Evolutionary conservation across 2,329 filamentous ascomycete species (phyloP).

Genomic region (Exophiala aquamarina): DNA sequence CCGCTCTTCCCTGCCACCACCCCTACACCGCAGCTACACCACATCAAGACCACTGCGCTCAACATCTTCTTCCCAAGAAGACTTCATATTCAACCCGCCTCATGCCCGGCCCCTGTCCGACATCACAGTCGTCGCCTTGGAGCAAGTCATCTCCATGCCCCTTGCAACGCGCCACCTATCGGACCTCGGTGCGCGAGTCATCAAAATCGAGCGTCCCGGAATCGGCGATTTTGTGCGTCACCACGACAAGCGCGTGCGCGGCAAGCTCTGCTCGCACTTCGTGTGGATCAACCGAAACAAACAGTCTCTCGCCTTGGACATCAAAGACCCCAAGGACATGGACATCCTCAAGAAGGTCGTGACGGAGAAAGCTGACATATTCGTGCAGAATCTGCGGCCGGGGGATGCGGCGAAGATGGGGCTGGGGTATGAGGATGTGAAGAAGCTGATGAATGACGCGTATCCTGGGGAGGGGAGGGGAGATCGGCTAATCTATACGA

Average conservation of each 20-base stretch:
- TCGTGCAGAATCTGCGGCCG: conserved; percentile 56
- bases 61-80: conserved; percentile 3
- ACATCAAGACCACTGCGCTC: no score
- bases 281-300: conserved; percentile 59
- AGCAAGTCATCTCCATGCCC: conserved; percentile 56
- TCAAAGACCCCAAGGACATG: conserved; percentile 48
- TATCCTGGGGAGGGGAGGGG: conserved; percentile 31
- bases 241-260: conserved; percentile 52
- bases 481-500: conserved; percentile 52
- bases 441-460: conserved; percentile 27
- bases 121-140: conserved; percentile 53
- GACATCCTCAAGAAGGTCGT: conserved; percentile 46
- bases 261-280: conserved; percentile 52
- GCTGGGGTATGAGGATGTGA: conserved; percentile 46
- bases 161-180: conserved; percentile 57
- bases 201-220: conserved; percentile 55
- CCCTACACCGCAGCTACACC: no score
- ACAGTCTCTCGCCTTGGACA: conserved; percentile 52
- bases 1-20: no score
- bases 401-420: conserved; percentile 51
- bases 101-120: conserved; percentile 39
- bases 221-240: conserved; percentile 55
- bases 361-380: conserved; percentile 45
- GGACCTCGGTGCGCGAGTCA: conserved; percentile 55
- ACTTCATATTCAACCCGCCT: conserved; percentile 20